Percentiles rank a stretch among this genome's conserved stretches.
These are phyloP conservation scores for Neodidymelliopsis sp. DNA, from an alignment of 2,329 filamentous ascomycete genomes.

Conservation along the genomic window DNA sequence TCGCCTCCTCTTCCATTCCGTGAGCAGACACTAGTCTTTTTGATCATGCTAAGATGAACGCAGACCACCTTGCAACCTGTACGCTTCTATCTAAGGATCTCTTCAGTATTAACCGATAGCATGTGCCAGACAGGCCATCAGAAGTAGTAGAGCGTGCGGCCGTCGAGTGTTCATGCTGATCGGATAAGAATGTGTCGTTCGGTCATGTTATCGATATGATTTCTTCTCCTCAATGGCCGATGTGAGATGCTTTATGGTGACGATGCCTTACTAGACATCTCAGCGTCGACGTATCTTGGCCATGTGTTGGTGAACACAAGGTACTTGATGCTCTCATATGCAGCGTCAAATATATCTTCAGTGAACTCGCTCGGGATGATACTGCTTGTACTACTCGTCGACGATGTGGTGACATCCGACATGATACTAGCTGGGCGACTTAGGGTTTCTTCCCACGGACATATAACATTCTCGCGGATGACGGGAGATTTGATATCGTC, in stretches of 20 bases:
- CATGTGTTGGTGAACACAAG: slow-evolving; percentile 50
- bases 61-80: too few relatives aligned
- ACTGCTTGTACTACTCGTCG: slow-evolving; percentile 30
- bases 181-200: slow-evolving; percentile 2
- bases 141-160: neutral
- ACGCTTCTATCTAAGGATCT: slow-evolving; percentile 1
- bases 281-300: slow-evolving; percentile 46
- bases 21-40: too few relatives aligned
- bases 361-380: slow-evolving; percentile 48
- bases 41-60: too few relatives aligned
- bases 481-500: slow-evolving; percentile 33
- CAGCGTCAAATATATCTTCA: slow-evolving; percentile 44
- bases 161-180: slow-evolving; percentile 3
- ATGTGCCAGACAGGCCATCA: slow-evolving; percentile 17
- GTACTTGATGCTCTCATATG: slow-evolving; percentile 50
- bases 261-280: slow-evolving; percentile 33
- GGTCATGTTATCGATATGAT: slow-evolving; percentile 4
- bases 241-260: slow-evolving; percentile 20
- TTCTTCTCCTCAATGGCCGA: neutral
- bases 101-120: slow-evolving; percentile 12
- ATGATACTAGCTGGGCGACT: slow-evolving; percentile 43
- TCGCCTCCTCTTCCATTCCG: neutral
- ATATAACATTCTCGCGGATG: slow-evolving; percentile 45
- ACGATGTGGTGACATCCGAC: slow-evolving; percentile 34
- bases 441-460: slow-evolving; percentile 48